These are phyloP conservation scores for Zoysia japonica DNA, from an alignment of 176 grass and related monocot genomes.

Conservation along the genomic window DNA sequence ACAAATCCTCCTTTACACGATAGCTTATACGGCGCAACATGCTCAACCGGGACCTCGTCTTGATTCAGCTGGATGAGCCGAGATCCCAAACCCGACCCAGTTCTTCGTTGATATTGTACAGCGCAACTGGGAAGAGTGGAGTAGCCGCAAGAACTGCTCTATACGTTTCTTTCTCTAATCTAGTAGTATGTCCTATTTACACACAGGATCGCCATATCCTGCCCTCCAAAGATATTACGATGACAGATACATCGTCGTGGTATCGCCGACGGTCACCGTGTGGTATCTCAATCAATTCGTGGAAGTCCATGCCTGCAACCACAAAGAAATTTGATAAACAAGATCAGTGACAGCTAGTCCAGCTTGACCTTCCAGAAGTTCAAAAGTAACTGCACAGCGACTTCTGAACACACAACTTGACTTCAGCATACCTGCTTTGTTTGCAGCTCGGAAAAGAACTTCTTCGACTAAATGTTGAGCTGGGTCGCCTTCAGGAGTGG, in stretches of 20 bases:
- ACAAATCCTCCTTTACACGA: conserved; percentile 48
- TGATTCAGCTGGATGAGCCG: conserved; percentile 37
- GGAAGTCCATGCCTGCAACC: conserved; percentile 85
- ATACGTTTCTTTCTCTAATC: conserved; percentile 52
- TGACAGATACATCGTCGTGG: conserved; percentile 90
- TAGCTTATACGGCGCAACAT: conserved; percentile 16
- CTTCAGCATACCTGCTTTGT: conserved; percentile 79
- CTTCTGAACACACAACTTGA: background rate
- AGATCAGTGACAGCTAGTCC: conserved; percentile 9
- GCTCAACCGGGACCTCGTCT: background rate
- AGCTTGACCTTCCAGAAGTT: conserved; percentile 35
- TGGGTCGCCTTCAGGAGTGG: conserved; percentile 90
- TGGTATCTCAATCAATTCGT: conserved; percentile 90
- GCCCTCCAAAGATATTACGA: conserved; percentile 94
- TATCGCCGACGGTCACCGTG: conserved; percentile 85
- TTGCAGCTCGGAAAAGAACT: conserved; percentile 88
- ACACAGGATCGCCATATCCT: conserved; percentile 92
- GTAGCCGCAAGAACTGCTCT: conserved; percentile 43
- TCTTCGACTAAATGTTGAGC: conserved; percentile 92
- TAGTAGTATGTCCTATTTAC: conserved; percentile 67
- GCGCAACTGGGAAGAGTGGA: conserved; percentile 38
- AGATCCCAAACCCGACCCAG: conserved; percentile 30
- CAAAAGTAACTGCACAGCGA: conserved; percentile 31
- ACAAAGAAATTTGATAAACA: conserved; percentile 23
- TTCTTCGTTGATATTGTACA: conserved; percentile 49